A percentile compares a stretch with the other conserved stretches of the same genome.
phyloP scores from a whole-genome alignment of 2,329 filamentous ascomycete genomes.

The Chrysoporthe puriensis region DNA sequence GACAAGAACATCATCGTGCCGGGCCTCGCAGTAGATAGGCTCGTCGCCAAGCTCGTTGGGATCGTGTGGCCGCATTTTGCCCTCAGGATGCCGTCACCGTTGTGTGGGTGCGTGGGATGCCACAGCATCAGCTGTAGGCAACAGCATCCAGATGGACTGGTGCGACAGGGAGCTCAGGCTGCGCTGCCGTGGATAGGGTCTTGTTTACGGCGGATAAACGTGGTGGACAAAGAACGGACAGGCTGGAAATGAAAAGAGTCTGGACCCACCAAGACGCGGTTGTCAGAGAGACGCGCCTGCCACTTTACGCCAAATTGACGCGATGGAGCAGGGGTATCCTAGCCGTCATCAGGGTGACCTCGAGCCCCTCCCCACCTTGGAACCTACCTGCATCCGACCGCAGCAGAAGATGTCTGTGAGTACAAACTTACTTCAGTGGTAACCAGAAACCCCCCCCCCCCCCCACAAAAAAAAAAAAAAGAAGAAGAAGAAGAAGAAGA shows the following conservation, averaged over 20 bases:
- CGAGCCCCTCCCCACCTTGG: not conserved
- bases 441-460: too few relatives aligned
- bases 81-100: not conserved
- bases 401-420: not conserved
- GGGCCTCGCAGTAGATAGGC: conserved; percentile 53
- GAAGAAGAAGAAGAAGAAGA: too few relatives aligned
- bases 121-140: conserved; percentile 3
- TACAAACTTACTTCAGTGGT: not conserved
- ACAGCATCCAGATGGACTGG: not conserved
- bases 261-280: conserved; percentile 10
- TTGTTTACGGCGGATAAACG: not conserved
- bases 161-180: not conserved
- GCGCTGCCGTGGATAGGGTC: too few relatives aligned
- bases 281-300: conserved; percentile 15
- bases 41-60: conserved; percentile 35
- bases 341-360: not conserved
- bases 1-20: conserved; percentile 52
- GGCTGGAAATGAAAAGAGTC: not conserved
- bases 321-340: not conserved
- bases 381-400: not conserved
- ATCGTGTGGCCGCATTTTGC: conserved; percentile 21
- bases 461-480: too few relatives aligned
- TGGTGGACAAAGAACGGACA: not conserved
- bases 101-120: not conserved
- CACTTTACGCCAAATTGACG: conserved; percentile 19